Conservation (phyloP, 1,284 basidiomycete species). For the Trichosporon asahii region DNA sequence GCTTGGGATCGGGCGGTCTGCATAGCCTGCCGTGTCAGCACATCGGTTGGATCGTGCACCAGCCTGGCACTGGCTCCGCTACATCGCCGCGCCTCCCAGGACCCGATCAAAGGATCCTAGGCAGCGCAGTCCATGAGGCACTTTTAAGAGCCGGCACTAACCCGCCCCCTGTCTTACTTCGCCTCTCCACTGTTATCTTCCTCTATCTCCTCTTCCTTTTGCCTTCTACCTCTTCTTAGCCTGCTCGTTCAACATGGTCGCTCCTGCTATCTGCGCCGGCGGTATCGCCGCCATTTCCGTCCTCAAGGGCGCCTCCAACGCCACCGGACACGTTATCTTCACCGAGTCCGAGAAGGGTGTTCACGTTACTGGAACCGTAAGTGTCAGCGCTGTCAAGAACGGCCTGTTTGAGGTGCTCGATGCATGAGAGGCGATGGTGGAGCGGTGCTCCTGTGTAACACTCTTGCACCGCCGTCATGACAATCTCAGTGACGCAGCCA, state of each 20-base stretch:
- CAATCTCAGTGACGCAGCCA: neutral
- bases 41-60: neutral
- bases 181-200: neutral
- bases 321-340: constrained; percentile 20
- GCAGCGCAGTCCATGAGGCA: neutral
- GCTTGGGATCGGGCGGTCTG: neutral
- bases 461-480: neutral
- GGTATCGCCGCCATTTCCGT: constrained; percentile 15
- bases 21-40: neutral
- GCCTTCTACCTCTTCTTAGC: neutral
- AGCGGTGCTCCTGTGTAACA: neutral
- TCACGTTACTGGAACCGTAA: constrained; percentile 16
- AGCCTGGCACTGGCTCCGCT: neutral
- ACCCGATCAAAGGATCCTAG: no score
- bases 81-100: neutral
- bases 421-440: neutral
- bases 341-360: constrained; percentile 13
- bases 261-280: constrained; percentile 2
- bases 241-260: neutral
- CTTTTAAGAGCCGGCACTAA: constrained; percentile 4
- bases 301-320: constrained; percentile 11
- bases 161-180: neutral
- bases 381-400: neutral
- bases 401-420: neutral
- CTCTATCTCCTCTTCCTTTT: neutral